A percentile compares a stretch with the other conserved stretches of the same genome.
phyloP scores from a whole-genome alignment of 495 filamentous ascomycete genomes.

The Parmelia sp. region DNA sequence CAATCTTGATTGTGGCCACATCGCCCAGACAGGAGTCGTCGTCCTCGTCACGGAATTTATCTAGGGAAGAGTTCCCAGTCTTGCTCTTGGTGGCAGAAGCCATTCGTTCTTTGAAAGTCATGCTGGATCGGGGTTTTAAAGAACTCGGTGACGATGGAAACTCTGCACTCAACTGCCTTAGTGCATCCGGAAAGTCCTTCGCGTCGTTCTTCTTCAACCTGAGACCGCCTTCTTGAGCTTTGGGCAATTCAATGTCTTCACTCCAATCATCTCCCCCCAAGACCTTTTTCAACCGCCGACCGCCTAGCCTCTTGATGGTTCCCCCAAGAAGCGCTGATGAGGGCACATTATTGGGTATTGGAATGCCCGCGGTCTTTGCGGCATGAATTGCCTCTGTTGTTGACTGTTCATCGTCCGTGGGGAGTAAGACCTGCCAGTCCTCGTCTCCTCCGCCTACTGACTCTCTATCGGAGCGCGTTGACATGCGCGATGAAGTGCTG shows the following conservation, averaged over 20 bases:
- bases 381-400: slow-evolving; percentile 79
- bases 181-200: slow-evolving; percentile 57
- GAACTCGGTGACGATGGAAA: slow-evolving; percentile 27
- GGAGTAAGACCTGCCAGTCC: slow-evolving; percentile 74
- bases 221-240: slow-evolving; percentile 47
- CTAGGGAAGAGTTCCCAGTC: slow-evolving; percentile 35
- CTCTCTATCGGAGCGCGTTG: slow-evolving; percentile 73
- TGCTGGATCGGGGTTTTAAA: slow-evolving; percentile 24
- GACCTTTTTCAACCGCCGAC: slow-evolving; percentile 66
- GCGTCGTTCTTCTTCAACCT: slow-evolving; percentile 56
- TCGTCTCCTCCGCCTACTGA: slow-evolving; percentile 67
- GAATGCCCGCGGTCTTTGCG: slow-evolving; percentile 82
- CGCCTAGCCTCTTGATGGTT: slow-evolving; percentile 86
- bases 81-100: slow-evolving; percentile 20
- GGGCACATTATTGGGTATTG: slow-evolving; percentile 83
- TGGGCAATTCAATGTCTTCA: slow-evolving; percentile 80
- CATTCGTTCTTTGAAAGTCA: slow-evolving; percentile 27
- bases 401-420: slow-evolving; percentile 70
- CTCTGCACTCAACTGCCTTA: slow-evolving; percentile 56
- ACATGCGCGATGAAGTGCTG: slow-evolving; percentile 69
- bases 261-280: slow-evolving; percentile 84
- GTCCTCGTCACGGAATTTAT: slow-evolving; percentile 54
- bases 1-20: slow-evolving; percentile 61
- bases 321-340: slow-evolving; percentile 89
- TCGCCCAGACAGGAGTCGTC: slow-evolving; percentile 58